Base-by-base conservation (phyloP, 495 filamentous ascomycete species). In the Penicillium arizonense region DNA sequence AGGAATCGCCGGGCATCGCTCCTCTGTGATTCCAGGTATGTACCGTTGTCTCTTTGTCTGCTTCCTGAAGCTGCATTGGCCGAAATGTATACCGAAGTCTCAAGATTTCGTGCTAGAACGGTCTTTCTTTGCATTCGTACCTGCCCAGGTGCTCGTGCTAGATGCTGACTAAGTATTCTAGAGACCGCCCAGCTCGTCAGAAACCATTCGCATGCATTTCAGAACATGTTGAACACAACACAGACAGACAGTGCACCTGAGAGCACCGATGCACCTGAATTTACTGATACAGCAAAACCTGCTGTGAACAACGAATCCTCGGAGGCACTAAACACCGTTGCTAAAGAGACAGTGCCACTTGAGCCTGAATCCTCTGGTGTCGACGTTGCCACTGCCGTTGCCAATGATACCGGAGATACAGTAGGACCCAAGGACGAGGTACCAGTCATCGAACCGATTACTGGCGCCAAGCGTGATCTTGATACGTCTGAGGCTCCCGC, bases 391-490 rank as follows among this genome's bases (percentile, higher is more conserved):
- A 23, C 33, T 16, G 38, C 52, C 10, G 46, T 28, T 50, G 44
- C 38, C 7, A 44, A 13, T 11, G 30, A 45, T 11, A 30, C 52
- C 24, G 38, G 50, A 35, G 18, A 35, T 4, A 12, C 35, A 12
- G 23, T 34, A 13, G 55, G 57, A 16, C 49, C 53, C 28, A 57
- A 53, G 20, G 30, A 39, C 38, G 28, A 30, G 8, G 28, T 30
- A 30, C 28, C 28, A 8, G 28, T 30, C 28, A 9, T 30, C 28
- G 56, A 60, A 30, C 49, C 61, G 34, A 36, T 53, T 2, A 57
- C 26, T 12, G 67, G 72, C 9, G 62, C 64, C 20, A 76, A 74
- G 43, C 71, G 71, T 24, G 64, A 60, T 11, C 52, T 70, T 40
- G 63, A 67, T 21, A 48, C 59, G 4, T 62, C 58, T 32, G 34